These are phyloP conservation scores for Ceratocystiopsis brevicomis DNA, from an alignment of 2,329 filamentous ascomycete genomes.

Conservation along the genomic window DNA sequence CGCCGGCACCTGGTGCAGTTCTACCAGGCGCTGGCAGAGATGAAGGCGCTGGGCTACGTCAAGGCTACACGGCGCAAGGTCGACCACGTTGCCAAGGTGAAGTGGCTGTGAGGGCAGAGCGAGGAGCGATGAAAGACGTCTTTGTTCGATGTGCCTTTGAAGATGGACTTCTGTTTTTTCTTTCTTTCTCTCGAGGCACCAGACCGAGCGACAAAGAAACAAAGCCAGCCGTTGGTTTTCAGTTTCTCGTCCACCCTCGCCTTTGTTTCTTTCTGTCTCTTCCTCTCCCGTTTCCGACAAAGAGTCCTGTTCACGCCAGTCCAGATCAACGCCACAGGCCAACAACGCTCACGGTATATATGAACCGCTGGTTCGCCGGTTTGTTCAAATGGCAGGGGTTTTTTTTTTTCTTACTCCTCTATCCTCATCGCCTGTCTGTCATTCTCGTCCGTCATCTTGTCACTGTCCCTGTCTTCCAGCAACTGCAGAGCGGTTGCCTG, in stretches of 20 bases:
- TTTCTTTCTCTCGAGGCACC: no score
- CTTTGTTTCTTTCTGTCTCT: no score
- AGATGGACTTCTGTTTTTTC: no score
- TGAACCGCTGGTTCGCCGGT: no score
- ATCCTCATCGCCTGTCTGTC: not conserved
- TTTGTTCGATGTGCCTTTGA: not conserved
- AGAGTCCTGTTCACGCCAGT: no score
- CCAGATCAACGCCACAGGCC: no score
- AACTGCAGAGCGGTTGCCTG: not conserved
- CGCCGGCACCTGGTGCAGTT: slow-evolving; percentile 53
- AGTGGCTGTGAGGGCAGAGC: slow-evolving; percentile 39
- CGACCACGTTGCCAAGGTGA: slow-evolving; percentile 82
- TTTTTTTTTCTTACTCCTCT: not conserved
- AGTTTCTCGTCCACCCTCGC: no score
- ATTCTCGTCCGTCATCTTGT: no score
- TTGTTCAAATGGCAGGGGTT: no score
- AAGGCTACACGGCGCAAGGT: slow-evolving; percentile 81
- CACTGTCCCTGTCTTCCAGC: not conserved
- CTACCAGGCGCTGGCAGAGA: slow-evolving; percentile 67
- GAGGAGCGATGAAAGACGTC: not conserved
- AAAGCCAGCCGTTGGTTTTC: not conserved
- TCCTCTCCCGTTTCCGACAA: no score
- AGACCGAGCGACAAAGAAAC: not conserved
- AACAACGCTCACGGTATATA: no score
- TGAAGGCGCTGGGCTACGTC: slow-evolving; percentile 70